Evolutionary conservation across 768 basidiomycete species (phyloP), one percentile per base, ranked within the genome.

Genomic region (Hypholoma fasciculare): DNA sequence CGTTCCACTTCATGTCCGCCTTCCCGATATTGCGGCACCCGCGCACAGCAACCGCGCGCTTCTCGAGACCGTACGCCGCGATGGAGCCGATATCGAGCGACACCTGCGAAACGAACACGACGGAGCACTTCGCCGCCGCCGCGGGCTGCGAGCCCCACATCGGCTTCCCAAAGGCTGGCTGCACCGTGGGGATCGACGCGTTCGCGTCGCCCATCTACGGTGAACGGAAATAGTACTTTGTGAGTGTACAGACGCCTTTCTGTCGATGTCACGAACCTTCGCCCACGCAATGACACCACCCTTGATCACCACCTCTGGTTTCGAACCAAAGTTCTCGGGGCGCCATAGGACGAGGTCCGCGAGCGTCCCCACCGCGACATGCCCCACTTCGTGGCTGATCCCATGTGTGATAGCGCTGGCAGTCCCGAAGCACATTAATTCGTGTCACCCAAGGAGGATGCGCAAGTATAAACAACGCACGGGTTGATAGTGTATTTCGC

Each of bases 401-500:
- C 97, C 97, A 59, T 98, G 96, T 0, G 93, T 88, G 60, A 99
- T 90, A 0, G 97, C 97, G 0, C 95, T 96, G 17, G 1, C 13
- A 23, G 64, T 49, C 39, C 50, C 30, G 2, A 7, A 42, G 13
- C n/a, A 4, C 14, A 43, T 54, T 51, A 38, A 38, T 3, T 19
- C 17, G 52, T 42, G 26, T 14, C 23, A 59, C 42, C 47, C 37
- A 55, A 34, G 48, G 19, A 36, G 17, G 42, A 23, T 23, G 23
- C 23, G 23, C 23, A 23, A 23, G 23, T 4, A 23, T 1, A 23
- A 23, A 23, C 23, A 43, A 80, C 94, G 64, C 63, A 96, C 94
- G 96, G 95, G 69, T 99, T 98, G 70, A 98, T 86, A 13, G 97
- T 98, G 73, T 98, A 98, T 71, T 98, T 99, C 14, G 96, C 83